Evolutionary conservation across 2,329 filamentous ascomycete genomes (phyloP), one percentile per base, ranked within the genome.

Genomic region (Rhynchosporium graminicola): DNA sequence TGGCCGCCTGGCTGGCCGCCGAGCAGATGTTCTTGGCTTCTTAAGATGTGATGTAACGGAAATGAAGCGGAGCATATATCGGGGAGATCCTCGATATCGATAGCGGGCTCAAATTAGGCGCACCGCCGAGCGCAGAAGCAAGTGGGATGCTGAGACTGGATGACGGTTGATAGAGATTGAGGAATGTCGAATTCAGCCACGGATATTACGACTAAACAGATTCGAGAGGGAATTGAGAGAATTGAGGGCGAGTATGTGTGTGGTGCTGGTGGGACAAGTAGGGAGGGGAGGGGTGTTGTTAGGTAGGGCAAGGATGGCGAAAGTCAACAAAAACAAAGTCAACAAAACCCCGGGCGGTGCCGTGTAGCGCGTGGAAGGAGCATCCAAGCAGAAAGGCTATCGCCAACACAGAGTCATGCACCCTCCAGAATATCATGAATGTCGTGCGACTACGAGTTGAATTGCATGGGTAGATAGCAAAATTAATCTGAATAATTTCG

Each of bases 1-100:
- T 62, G 65, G 64, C 63, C 68, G 60, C 60, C 60, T 61, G 48
- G 54, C 54, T 64, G 68, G 68, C 67, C 64, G 68, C 67, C 64
- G 62, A 56, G 52, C 62, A 29, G 56, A 61, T 50, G 59, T 52
- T 48, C 52, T 40, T 48, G 40, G 38, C 50, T 61, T 50, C 61
- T 29, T 51, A 57, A 51, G 26, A 29, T 58, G 58, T 33, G 57
- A 36, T 48, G 55, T 51, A 43, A 58, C 13, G 36, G 54, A 54
- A 57, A 62, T 57, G 59, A 62, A 47, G 57, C 56, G 59, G 57
- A 59, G 42, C 48, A 48, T 48, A 46, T 26, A 12, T 48, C 45
- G 56, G 31, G 50, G 46, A 45, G 40, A 43, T 63, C 40, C 38
- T 42, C 31, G 58, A 63, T 66, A 63, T 61, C 60, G 63, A 62